These are phyloP conservation scores for Basipetospora chlamydospora DNA, from an alignment of 2,329 filamentous ascomycete genomes.

Conservation along the genomic window DNA sequence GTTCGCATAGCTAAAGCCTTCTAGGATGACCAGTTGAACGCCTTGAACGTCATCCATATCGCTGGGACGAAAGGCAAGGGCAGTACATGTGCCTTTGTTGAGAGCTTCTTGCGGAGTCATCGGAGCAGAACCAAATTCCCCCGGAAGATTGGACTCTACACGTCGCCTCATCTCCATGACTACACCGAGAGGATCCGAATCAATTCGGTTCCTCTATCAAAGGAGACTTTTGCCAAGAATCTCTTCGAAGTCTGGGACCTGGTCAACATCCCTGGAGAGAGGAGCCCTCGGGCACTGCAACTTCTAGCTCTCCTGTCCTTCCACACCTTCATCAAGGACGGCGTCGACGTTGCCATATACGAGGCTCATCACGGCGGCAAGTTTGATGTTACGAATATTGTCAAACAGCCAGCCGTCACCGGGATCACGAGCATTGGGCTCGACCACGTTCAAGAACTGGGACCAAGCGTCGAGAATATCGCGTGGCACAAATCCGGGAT, in stretches of 20 bases:
- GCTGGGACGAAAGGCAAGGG: constrained; percentile 2
- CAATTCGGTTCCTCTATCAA: not conserved
- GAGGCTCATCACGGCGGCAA: not conserved
- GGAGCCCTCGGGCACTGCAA: not conserved
- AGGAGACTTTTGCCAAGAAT: not conserved
- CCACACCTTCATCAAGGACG: not conserved
- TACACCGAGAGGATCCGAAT: not conserved
- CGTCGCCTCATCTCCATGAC: not conserved
- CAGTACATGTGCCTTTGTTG: not conserved
- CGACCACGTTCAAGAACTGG: not conserved
- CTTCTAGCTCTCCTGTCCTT: not conserved
- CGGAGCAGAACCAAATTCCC: not conserved
- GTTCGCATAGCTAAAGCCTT: not conserved
- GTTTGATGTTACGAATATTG: not conserved
- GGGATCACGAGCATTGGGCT: not conserved
- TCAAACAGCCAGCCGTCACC: not conserved
- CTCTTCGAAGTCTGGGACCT: not conserved
- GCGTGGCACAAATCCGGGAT: not conserved
- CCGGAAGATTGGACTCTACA: not conserved
- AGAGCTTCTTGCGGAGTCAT: not conserved
- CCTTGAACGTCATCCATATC: constrained; percentile 1
- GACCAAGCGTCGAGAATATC: not conserved
- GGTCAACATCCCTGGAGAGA: not conserved
- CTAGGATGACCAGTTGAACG: not conserved
- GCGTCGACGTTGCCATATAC: not conserved